Percentiles rank a stretch among this genome's conserved stretches.
These are phyloP conservation scores for Beauveria bassiana DNA, from an alignment of 2,329 filamentous ascomycete species.

Conservation along the genomic window DNA sequence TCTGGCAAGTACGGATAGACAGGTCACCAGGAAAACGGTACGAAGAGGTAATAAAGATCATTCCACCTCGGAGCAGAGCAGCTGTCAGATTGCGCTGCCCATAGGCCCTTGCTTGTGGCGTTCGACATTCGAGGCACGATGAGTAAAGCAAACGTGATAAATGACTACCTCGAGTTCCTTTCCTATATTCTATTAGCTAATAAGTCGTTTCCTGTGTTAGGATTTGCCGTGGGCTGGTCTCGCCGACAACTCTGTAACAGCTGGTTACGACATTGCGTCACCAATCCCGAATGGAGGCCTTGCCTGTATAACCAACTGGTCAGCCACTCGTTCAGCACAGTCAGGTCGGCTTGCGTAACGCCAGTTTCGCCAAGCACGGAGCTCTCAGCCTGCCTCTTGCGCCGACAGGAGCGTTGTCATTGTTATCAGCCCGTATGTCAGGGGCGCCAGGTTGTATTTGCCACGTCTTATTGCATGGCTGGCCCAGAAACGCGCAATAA, in stretches of 20 bases:
- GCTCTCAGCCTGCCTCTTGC: neutral
- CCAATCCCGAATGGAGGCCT: neutral
- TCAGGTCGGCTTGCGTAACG: neutral
- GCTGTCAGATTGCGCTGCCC: neutral
- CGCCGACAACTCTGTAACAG: neutral
- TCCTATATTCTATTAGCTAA: neutral
- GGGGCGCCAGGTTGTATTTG: neutral
- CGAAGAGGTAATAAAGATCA: too few relatives aligned
- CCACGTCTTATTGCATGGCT: neutral
- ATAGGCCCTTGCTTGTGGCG: neutral
- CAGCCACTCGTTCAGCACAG: neutral
- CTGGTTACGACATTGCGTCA: neutral
- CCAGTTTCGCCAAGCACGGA: neutral
- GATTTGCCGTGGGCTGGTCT: neutral
- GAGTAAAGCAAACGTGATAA: neutral
- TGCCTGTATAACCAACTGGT: neutral
- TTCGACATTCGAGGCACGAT: neutral
- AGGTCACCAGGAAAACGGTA: too few relatives aligned
- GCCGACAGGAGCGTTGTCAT: too few relatives aligned
- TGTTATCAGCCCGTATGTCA: neutral
- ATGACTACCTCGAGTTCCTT: neutral
- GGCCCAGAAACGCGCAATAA: neutral
- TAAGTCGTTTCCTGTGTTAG: neutral
- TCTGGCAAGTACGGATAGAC: neutral
- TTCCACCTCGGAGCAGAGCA: neutral